These are phyloP conservation scores for Noccaea caerulescens DNA, from an alignment of 345 rosid species.

Conservation along the genomic window DNA sequence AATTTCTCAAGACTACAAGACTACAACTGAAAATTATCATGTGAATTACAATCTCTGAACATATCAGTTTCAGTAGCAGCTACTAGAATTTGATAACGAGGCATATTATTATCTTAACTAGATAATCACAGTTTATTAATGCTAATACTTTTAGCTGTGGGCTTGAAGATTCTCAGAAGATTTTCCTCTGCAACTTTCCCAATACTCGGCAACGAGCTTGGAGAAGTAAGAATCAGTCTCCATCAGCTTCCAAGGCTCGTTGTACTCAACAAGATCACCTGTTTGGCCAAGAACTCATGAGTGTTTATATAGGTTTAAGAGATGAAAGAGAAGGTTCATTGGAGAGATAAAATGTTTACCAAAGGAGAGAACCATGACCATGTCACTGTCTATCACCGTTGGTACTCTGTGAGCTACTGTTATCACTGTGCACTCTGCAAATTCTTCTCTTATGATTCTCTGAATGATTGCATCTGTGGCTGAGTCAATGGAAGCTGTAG, in stretches of 20 bases:
- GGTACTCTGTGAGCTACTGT: slow-evolving; percentile 78
- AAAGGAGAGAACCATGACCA: slow-evolving; percentile 77
- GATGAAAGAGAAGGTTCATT: no score
- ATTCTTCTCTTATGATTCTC: slow-evolving; percentile 67
- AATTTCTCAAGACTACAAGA: not conserved
- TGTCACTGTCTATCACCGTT: slow-evolving; percentile 68
- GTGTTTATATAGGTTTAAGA: not conserved
- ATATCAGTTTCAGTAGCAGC: not conserved
- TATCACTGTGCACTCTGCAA: slow-evolving; percentile 65
- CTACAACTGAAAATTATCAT: not conserved
- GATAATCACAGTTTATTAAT: slow-evolving; percentile 5
- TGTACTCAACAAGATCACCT: slow-evolving; percentile 71
- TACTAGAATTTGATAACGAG: not conserved
- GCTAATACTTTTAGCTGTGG: not conserved
- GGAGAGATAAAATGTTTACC: slow-evolving; percentile 43
- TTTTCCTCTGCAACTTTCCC: slow-evolving; percentile 63
- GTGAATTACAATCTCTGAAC: not conserved
- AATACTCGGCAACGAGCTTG: slow-evolving; percentile 77
- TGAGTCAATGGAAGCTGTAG: slow-evolving; percentile 74
- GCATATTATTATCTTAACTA: not conserved
- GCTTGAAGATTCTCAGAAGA: slow-evolving; percentile 41
- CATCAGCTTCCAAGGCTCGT: slow-evolving; percentile 70
- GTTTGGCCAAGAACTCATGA: not conserved
- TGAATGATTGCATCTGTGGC: slow-evolving; percentile 74
- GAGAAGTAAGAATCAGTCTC: slow-evolving; percentile 70